These are phyloP conservation scores for Erodium chrysanthum DNA, from an alignment of 441 rosid species.

Conservation along the genomic window DNA sequence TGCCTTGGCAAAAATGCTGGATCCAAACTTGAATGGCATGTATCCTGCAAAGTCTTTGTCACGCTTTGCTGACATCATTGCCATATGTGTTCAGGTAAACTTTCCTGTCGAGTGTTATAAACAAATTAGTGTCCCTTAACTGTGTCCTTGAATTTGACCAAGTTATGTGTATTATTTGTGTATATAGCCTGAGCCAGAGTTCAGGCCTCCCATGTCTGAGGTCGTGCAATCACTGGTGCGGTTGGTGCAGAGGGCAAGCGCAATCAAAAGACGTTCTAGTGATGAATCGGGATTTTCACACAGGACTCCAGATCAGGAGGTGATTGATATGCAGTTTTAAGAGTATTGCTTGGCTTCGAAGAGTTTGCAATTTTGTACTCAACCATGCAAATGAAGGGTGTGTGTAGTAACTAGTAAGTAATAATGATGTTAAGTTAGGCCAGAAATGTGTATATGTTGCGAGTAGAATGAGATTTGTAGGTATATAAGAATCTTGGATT, in stretches of 20 bases:
- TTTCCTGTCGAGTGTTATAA: background rate
- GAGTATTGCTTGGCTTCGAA: no score
- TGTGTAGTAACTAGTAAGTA: no score
- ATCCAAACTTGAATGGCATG: constrained; percentile 70
- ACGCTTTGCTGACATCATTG: constrained; percentile 79
- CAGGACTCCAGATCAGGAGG: constrained; percentile 65
- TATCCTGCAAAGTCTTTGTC: constrained; percentile 83
- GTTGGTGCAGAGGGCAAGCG: constrained; percentile 81
- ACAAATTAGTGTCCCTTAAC: constrained; percentile 7
- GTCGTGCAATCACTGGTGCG: constrained; percentile 90
- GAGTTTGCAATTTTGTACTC: constrained; percentile 16
- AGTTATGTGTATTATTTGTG: background rate
- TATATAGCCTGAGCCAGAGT: constrained; percentile 56
- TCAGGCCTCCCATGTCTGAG: constrained; percentile 76
- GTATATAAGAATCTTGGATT: no score
- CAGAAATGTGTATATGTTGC: background rate
- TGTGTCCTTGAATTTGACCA: background rate
- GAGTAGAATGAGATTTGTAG: no score
- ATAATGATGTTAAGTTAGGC: background rate
- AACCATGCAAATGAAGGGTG: background rate
- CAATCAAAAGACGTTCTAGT: constrained; percentile 63
- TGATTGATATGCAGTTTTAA: constrained; percentile 35
- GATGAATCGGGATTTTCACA: constrained; percentile 77
- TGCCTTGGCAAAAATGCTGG: constrained; percentile 66
- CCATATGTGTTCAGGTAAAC: constrained; percentile 62